These are phyloP conservation scores for Dendrothele bispora DNA, from an alignment of 768 basidiomycete genomes.

Conservation along the genomic window DNA sequence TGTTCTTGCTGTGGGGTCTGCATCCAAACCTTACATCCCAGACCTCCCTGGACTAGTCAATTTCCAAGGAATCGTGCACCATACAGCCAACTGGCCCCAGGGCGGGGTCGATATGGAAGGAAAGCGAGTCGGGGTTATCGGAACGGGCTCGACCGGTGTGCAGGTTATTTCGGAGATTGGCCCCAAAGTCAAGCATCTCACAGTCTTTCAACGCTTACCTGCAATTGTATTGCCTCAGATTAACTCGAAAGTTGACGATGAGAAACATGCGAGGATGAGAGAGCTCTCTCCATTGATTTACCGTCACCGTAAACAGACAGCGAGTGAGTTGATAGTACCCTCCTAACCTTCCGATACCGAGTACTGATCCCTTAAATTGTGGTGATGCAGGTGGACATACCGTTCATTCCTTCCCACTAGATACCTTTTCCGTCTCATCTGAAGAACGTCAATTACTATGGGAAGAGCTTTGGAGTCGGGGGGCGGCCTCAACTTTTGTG, in stretches of 20 bases:
- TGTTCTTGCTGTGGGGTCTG: conserved; percentile 23
- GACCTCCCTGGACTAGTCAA: conserved; percentile 18
- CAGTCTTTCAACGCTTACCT: conserved; percentile 29
- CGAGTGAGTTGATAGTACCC: background rate
- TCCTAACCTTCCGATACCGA: background rate
- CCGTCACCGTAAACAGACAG: conserved; percentile 20
- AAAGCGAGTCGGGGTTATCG: conserved; percentile 26
- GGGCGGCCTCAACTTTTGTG: conserved; percentile 21
- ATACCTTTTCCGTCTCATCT: conserved; percentile 11
- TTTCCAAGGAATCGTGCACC: conserved; percentile 18
- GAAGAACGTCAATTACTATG: conserved; percentile 22
- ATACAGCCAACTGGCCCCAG: conserved; percentile 23
- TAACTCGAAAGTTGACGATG: conserved; percentile 12
- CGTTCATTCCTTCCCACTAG: background rate
- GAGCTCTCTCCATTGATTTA: conserved; percentile 19
- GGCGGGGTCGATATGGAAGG: conserved; percentile 18
- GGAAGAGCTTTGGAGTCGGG: conserved; percentile 19
- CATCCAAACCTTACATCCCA: conserved; percentile 23
- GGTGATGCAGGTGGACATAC: background rate
- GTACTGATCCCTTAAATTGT: background rate
- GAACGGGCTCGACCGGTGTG: conserved; percentile 17
- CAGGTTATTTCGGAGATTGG: conserved; percentile 19
- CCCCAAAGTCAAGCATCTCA: conserved; percentile 16
- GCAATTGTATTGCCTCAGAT: conserved; percentile 22
- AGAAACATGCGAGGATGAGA: conserved; percentile 14